These are phyloP conservation scores for Orbilia ellipsospora DNA, from an alignment of 2,329 filamentous ascomycete species.

Conservation along the genomic window DNA sequence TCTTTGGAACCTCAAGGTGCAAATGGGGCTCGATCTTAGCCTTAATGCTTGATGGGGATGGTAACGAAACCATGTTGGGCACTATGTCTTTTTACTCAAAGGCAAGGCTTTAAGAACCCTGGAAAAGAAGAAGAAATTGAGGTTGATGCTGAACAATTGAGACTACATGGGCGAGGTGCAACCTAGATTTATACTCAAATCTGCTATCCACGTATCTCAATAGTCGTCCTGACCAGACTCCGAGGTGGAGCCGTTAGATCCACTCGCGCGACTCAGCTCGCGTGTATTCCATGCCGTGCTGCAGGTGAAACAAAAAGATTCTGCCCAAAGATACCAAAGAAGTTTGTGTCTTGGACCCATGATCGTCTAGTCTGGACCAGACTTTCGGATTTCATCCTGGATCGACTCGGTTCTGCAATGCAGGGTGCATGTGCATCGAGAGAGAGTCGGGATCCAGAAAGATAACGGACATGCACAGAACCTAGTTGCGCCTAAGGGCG, in stretches of 20 bases:
- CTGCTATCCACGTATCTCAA: conserved; percentile 38
- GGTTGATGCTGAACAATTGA: conserved; percentile 34
- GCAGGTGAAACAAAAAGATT: conserved; percentile 36
- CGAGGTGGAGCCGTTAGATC: conserved; percentile 49
- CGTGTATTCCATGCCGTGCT: conserved; percentile 44
- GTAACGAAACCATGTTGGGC: conserved; percentile 49
- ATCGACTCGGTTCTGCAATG: conserved; percentile 49
- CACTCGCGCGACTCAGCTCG: conserved; percentile 52
- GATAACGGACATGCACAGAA: conserved; percentile 45
- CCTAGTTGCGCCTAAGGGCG: conserved; percentile 33
- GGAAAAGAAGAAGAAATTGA: conserved; percentile 18
- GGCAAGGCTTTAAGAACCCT: conserved; percentile 15
- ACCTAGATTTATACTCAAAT: conserved; percentile 52
- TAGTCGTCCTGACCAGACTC: background rate
- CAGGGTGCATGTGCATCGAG: conserved; percentile 41
- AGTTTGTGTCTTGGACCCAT: conserved; percentile 23
- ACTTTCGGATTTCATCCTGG: conserved; percentile 35
- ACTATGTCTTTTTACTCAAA: conserved; percentile 3
- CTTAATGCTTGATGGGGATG: conserved; percentile 60
- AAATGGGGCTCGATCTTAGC: conserved; percentile 62
- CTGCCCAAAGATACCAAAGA: conserved; percentile 17
- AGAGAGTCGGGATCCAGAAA: conserved; percentile 35
- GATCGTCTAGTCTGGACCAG: conserved; percentile 35
- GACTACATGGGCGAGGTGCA: conserved; percentile 47
- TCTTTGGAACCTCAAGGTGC: conserved; percentile 62